phyloP scores from a whole-genome alignment of 2,329 filamentous ascomycete genomes.

The Fusarium sp. region DNA sequence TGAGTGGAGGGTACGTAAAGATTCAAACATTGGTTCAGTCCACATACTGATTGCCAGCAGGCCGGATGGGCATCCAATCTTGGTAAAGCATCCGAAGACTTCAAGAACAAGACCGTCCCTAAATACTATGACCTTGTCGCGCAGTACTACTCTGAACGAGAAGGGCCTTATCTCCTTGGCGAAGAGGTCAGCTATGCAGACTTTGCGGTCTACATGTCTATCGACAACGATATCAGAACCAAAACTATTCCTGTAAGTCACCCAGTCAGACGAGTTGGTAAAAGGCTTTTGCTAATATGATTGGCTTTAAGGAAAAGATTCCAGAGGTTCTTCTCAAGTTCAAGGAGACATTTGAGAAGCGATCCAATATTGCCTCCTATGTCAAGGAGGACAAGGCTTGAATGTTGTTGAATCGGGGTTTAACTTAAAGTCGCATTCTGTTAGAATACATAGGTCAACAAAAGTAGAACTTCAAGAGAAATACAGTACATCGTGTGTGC shows the following conservation, averaged over 20 bases:
- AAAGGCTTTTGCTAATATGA: rapidly evolving
- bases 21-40: rapidly evolving
- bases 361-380: slow-evolving; percentile 34
- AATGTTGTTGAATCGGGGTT: neutral
- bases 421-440: neutral
- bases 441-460: neutral
- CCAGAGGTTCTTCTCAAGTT: slow-evolving; percentile 25
- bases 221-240: slow-evolving; percentile 30
- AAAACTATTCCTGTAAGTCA: slow-evolving; percentile 19
- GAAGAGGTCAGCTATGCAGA: slow-evolving; percentile 29
- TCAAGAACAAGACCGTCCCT: slow-evolving; percentile 26
- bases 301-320: neutral
- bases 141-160: slow-evolving; percentile 28
- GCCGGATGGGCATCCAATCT: slow-evolving; percentile 16
- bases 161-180: slow-evolving; percentile 31
- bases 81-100: slow-evolving; percentile 14
- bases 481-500: neutral
- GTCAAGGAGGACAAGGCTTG: slow-evolving; percentile 9
- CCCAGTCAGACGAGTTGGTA: rapidly evolving
- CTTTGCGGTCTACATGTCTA: slow-evolving; percentile 32
- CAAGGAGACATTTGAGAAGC: slow-evolving; percentile 19
- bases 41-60: neutral
- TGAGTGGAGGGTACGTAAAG: slow-evolving; percentile 14
- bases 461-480: neutral
- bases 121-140: slow-evolving; percentile 22